phyloP scores from a whole-genome alignment of 2,329 filamentous ascomycete genomes.

The Saccharata proteae region DNA sequence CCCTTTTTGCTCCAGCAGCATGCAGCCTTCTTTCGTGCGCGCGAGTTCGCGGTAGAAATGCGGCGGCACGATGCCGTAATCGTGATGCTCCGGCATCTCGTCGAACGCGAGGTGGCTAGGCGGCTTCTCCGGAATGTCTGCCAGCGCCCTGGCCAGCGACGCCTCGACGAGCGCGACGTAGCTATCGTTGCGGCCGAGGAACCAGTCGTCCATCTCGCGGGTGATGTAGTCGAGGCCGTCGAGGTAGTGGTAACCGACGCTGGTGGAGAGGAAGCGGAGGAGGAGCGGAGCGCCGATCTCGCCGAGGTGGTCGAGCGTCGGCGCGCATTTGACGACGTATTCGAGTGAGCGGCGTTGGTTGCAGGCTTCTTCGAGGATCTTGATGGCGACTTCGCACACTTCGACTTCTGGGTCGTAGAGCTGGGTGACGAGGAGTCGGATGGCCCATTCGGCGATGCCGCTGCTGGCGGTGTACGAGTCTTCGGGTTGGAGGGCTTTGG shows the following conservation, averaged over 20 bases:
- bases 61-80: slow-evolving; percentile 61
- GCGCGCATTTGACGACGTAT: slow-evolving; percentile 92
- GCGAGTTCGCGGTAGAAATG: slow-evolving; percentile 97
- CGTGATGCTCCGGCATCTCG: slow-evolving; percentile 34
- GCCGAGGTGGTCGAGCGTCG: slow-evolving; percentile 85
- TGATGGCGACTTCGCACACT: slow-evolving; percentile 90
- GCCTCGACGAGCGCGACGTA: slow-evolving; percentile 93
- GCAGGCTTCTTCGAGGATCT: slow-evolving; percentile 94
- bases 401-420: slow-evolving; percentile 95
- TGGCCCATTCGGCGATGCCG: slow-evolving; percentile 84
- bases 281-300: slow-evolving; percentile 92
- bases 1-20: slow-evolving; percentile 77
- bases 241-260: slow-evolving; percentile 93
- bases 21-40: slow-evolving; percentile 83
- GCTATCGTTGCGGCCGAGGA: slow-evolving; percentile 88
- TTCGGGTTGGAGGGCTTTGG: slow-evolving; percentile 36
- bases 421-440: slow-evolving; percentile 92
- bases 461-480: slow-evolving; percentile 27
- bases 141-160: slow-evolving; percentile 77
- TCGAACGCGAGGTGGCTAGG: slow-evolving; percentile 33
- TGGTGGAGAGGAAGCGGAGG: slow-evolving; percentile 85
- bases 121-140: slow-evolving; percentile 44
- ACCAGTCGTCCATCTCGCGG: slow-evolving; percentile 99
- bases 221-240: slow-evolving; percentile 97
- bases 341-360: slow-evolving; percentile 84